Conservation (phyloP, 1,284 basidiomycete species). For the Omphalotus olearius region DNA sequence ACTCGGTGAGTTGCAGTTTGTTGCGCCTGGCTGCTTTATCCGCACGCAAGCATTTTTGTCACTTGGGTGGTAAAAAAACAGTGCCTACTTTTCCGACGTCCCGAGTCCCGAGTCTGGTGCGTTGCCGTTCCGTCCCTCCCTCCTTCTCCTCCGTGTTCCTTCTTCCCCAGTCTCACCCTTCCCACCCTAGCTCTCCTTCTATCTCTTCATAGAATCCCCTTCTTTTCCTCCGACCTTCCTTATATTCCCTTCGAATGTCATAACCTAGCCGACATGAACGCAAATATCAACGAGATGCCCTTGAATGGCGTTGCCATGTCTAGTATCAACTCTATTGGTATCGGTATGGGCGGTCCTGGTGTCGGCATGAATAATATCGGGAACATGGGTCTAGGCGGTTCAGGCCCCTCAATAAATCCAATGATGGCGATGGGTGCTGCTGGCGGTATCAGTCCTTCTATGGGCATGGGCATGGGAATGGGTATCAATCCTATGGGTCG, state of each 20-base stretch:
- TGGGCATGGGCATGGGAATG: conserved; percentile 6
- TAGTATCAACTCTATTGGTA: not conserved
- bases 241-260: not conserved
- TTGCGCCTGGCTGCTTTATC: too few species aligned
- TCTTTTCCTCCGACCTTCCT: not conserved
- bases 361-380: conserved; percentile 9
- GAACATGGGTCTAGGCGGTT: conserved; percentile 5
- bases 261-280: conserved; percentile 8
- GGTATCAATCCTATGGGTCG: not conserved
- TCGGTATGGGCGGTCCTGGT: not conserved
- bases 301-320: not conserved
- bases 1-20: too few species aligned
- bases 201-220: not conserved
- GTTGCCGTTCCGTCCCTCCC: conserved; percentile 5
- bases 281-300: conserved; percentile 14
- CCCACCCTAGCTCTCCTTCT: not conserved
- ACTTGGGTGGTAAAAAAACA: not conserved
- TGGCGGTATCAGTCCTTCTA: conserved; percentile 6
- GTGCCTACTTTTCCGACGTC: conserved; percentile 8
- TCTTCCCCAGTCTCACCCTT: not conserved
- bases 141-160: not conserved
- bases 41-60: too few species aligned
- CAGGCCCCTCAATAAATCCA: not conserved
- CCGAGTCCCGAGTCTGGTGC: conserved; percentile 10
- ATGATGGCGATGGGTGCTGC: not conserved